These are phyloP conservation scores for Aspergillus latus DNA, from an alignment of 2,329 filamentous ascomycete species.

Conservation along the genomic window DNA sequence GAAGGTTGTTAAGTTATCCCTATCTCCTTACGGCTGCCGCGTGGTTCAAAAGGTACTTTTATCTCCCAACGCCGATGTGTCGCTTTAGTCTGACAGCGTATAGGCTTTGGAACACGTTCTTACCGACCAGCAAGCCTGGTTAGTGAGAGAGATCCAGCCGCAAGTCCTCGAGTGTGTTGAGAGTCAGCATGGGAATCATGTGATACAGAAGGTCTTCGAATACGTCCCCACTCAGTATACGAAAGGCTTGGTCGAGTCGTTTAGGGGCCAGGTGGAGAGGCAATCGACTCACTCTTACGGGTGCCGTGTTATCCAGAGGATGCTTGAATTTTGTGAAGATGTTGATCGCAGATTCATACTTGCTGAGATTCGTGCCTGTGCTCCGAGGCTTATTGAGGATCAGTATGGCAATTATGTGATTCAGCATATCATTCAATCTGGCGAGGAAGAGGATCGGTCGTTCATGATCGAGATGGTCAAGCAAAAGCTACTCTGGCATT, in stretches of 20 bases:
- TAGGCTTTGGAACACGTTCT: constrained; percentile 86
- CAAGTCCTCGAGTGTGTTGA: constrained; percentile 76
- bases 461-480: constrained; percentile 74
- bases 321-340: constrained; percentile 78
- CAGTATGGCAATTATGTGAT: constrained; percentile 96
- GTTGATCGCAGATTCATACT: constrained; percentile 71
- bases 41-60: constrained; percentile 82
- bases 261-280: constrained; percentile 70
- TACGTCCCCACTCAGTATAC: constrained; percentile 74
- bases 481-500: constrained; percentile 69
- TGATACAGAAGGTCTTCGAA: constrained; percentile 91
- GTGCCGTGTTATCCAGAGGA: constrained; percentile 88
- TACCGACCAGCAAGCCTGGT: constrained; percentile 81
- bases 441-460: constrained; percentile 68
- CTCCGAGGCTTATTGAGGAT: constrained; percentile 72
- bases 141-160: constrained; percentile 78
- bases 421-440: constrained; percentile 84
- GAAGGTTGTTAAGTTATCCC: constrained; percentile 74
- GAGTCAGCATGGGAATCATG: constrained; percentile 92
- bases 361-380: constrained; percentile 72
- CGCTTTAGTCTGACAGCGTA: constrained; percentile 25
- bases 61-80: constrained; percentile 17
- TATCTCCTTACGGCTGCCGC: constrained; percentile 89
- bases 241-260: constrained; percentile 78
- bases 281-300: constrained; percentile 80